These are phyloP conservation scores for Talaromyces trachyspermus DNA, from an alignment of 495 filamentous ascomycete species.

Conservation along the genomic window DNA sequence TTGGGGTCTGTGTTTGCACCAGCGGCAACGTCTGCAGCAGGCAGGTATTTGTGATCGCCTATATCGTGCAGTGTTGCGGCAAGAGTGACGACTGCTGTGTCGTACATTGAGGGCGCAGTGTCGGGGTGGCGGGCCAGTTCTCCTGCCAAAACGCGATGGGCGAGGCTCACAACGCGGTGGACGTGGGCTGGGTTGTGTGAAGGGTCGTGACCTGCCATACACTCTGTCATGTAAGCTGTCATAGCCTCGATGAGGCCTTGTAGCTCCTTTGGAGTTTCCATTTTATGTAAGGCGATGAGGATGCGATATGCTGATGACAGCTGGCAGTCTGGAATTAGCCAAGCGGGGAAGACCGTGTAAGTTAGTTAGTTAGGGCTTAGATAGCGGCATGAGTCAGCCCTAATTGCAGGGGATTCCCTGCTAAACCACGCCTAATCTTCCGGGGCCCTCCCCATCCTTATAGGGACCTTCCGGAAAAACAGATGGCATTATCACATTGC, in stretches of 20 bases:
- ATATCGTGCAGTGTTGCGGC: conserved; percentile 81
- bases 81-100: conserved; percentile 56
- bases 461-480: too few relatives aligned
- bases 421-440: too few relatives aligned
- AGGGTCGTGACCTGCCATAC: conserved; percentile 76
- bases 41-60: conserved; percentile 74
- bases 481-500: too few relatives aligned
- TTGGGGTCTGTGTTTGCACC: conserved; percentile 32
- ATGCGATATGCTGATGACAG: too few relatives aligned
- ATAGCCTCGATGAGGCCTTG: conserved; percentile 38
- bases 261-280: not conserved
- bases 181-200: conserved; percentile 86
- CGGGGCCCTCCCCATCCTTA: too few relatives aligned
- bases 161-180: conserved; percentile 64
- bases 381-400: too few relatives aligned
- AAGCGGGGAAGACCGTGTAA: too few relatives aligned
- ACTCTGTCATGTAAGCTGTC: conserved; percentile 51
- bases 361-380: too few relatives aligned
- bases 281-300: not conserved
- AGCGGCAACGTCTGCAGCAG: not conserved
- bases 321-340: too few relatives aligned
- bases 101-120: conserved; percentile 19
- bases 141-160: conserved; percentile 48
- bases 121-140: conserved; percentile 30
- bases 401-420: too few relatives aligned